Evolutionary conservation across 208 protist species (phyloP).

Genomic region (Trypanosoma vivax): DNA sequence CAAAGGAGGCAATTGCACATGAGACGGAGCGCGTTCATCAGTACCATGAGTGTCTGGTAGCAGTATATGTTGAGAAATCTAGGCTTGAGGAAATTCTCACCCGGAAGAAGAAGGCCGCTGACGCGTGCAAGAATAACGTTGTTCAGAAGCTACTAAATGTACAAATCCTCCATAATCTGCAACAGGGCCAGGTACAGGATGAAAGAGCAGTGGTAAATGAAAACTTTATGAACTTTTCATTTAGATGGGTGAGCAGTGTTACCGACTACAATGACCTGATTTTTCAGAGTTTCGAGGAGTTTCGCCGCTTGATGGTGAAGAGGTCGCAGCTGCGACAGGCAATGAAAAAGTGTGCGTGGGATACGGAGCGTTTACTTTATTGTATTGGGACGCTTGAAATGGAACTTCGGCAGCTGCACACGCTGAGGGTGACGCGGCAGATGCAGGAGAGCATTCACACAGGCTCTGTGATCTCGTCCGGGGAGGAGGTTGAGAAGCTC

Average conservation of each 20-base stretch:
- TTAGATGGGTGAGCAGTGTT: slow-evolving; percentile 67
- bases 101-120: slow-evolving; percentile 19
- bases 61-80: slow-evolving; percentile 22
- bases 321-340: slow-evolving; percentile 73
- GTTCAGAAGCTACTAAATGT: slow-evolving; percentile 54
- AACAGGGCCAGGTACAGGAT: slow-evolving; percentile 92
- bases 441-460: slow-evolving; percentile 92
- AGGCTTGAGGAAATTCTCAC: slow-evolving; percentile 17
- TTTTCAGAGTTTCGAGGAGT: slow-evolving; percentile 64
- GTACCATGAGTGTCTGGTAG: slow-evolving; percentile 16
- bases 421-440: slow-evolving; percentile 90
- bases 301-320: slow-evolving; percentile 59
- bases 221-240: slow-evolving; percentile 69
- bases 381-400: slow-evolving; percentile 74
- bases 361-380: slow-evolving; percentile 65
- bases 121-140: slow-evolving; percentile 14
- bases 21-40: slow-evolving; percentile 21
- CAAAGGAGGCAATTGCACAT: slow-evolving; percentile 24
- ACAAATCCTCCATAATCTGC: slow-evolving; percentile 63
- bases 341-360: slow-evolving; percentile 75
- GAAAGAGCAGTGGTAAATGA: slow-evolving; percentile 72
- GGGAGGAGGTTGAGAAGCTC: slow-evolving; percentile 57
- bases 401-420: slow-evolving; percentile 90
- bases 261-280: slow-evolving; percentile 83
- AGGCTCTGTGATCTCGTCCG: slow-evolving; percentile 49